Conservation (phyloP, 192 early-diverging fungal genomes). For the Coemansia sp. region DNA sequence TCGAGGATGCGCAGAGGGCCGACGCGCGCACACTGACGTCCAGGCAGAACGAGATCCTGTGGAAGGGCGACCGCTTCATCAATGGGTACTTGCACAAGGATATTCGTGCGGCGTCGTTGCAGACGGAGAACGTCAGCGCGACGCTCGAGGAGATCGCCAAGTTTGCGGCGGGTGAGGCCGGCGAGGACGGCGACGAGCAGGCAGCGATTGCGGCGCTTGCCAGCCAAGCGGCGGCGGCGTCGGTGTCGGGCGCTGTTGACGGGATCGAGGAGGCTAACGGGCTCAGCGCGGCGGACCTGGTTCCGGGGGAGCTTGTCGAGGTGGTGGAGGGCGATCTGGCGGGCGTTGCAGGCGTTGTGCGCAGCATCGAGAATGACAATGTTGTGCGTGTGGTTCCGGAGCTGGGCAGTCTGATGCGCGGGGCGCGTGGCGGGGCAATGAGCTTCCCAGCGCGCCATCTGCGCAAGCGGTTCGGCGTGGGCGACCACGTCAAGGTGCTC, state of each 20-base stretch:
- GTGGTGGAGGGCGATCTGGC: slow-evolving; percentile 81
- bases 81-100: slow-evolving; percentile 85
- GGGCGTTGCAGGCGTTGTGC: slow-evolving; percentile 73
- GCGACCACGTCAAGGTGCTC: slow-evolving; percentile 93
- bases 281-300: slow-evolving; percentile 58
- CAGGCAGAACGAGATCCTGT: slow-evolving; percentile 61
- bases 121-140: slow-evolving; percentile 73
- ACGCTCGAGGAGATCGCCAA: slow-evolving; percentile 88
- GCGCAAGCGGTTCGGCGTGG: slow-evolving; percentile 84
- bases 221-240: slow-evolving; percentile 53
- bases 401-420: slow-evolving; percentile 56
- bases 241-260: slow-evolving; percentile 1
- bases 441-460: slow-evolving; percentile 68
- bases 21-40: slow-evolving; percentile 62
- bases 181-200: slow-evolving; percentile 69
- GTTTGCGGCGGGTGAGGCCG: slow-evolving; percentile 62
- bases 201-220: slow-evolving; percentile 61
- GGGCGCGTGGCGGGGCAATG: slow-evolving; percentile 32
- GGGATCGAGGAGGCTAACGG: slow-evolving; percentile 49
- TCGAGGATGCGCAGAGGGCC: slow-evolving; percentile 41
- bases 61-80: slow-evolving; percentile 60
- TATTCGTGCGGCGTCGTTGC: slow-evolving; percentile 65
- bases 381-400: slow-evolving; percentile 70
- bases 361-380: slow-evolving; percentile 64
- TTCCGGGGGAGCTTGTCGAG: slow-evolving; percentile 83